Evolutionary conservation across 2,329 filamentous ascomycete species (phyloP).

Genomic region (Aspergillus sclerotialis): DNA sequence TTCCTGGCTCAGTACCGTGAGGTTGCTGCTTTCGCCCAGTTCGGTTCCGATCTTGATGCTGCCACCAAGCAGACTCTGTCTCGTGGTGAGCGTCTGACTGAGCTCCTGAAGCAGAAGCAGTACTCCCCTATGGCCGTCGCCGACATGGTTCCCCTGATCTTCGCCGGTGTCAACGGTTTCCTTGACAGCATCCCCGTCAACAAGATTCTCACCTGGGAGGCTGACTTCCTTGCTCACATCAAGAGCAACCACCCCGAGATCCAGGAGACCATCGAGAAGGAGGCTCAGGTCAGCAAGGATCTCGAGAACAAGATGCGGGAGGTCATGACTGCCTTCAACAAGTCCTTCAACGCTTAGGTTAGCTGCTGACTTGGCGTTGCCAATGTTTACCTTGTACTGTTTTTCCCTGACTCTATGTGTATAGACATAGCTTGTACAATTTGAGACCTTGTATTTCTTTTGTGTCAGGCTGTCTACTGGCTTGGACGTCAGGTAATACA

Average conservation of each 20-base stretch:
- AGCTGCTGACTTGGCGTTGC: constrained; percentile 26
- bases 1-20: constrained; percentile 99
- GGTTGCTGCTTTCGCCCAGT: constrained; percentile 98
- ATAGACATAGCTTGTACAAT: constrained; percentile 42
- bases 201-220: constrained; percentile 92
- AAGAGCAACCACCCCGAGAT: constrained; percentile 84
- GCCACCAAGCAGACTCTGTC: constrained; percentile 96
- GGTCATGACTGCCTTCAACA: constrained; percentile 73
- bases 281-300: constrained; percentile 94
- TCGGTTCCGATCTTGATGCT: constrained; percentile 98
- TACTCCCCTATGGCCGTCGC: constrained; percentile 98
- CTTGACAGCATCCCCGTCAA: constrained; percentile 80
- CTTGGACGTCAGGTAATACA: too few relatives aligned
- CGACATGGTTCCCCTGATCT: constrained; percentile 99
- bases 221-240: constrained; percentile 88
- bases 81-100: constrained; percentile 97
- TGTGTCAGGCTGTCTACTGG: too few relatives aligned
- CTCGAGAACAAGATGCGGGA: constrained; percentile 61
- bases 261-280: constrained; percentile 82
- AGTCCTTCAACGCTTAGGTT: constrained; percentile 65
- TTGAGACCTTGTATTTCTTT: constrained; percentile 36
- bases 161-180: constrained; percentile 95
- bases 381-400: constrained; percentile 29
- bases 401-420: constrained; percentile 36
- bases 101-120: constrained; percentile 99